Conservation (phyloP, 768 basidiomycete species). For the Scleroderma citrinum region DNA sequence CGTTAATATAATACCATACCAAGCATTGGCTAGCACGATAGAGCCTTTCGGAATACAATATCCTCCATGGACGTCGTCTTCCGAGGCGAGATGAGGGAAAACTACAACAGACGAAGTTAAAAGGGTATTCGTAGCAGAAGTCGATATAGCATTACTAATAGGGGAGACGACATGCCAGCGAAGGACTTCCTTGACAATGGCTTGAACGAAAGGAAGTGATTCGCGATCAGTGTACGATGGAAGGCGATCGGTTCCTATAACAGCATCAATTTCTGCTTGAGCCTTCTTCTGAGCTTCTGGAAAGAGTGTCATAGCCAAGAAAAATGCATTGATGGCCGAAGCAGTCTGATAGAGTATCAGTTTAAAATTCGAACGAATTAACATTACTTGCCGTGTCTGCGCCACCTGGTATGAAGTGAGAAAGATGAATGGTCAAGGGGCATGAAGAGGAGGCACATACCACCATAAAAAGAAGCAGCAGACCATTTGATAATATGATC, state of each 20-base stretch:
- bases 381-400: conserved; percentile 34
- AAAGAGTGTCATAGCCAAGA: conserved; percentile 54
- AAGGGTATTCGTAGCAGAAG: too few relatives aligned
- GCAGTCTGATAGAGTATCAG: conserved; percentile 42
- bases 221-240: conserved; percentile 55
- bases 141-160: too few relatives aligned
- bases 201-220: conserved; percentile 54
- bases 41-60: too few relatives aligned
- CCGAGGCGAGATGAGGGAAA: too few relatives aligned
- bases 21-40: too few relatives aligned
- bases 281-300: conserved; percentile 55
- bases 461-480: conserved; percentile 27
- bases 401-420: conserved; percentile 34
- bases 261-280: conserved; percentile 55
- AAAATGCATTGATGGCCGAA: conserved; percentile 54
- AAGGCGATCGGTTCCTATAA: conserved; percentile 54
- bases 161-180: too few relatives aligned
- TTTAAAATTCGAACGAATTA: background rate
- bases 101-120: too few relatives aligned
- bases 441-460: conserved; percentile 9
- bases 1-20: too few relatives aligned
- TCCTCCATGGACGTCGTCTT: too few relatives aligned
- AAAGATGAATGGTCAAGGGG: background rate
- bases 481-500: conserved; percentile 62
- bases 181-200: too few relatives aligned